A percentile compares a stretch with the other conserved stretches of the same genome.
Conservation (phyloP, 139 green algal genomes). For the Micromonas commoda region DNA sequence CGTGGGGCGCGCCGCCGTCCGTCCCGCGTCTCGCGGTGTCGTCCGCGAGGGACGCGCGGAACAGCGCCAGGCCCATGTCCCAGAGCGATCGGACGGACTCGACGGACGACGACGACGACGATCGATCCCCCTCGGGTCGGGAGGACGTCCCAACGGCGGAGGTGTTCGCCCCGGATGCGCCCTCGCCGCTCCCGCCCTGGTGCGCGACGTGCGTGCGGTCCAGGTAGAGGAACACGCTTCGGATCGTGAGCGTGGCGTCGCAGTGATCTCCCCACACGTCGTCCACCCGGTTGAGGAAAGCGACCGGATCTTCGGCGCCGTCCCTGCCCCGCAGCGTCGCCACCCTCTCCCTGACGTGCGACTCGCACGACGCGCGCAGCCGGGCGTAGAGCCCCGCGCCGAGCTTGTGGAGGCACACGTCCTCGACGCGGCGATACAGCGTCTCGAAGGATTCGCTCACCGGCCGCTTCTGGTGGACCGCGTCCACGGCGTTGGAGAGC, state of each 20-base stretch:
- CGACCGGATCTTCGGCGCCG: conserved; percentile 50
- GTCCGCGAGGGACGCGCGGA: conserved; percentile 49
- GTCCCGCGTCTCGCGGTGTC: background rate
- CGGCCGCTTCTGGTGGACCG: conserved; percentile 69
- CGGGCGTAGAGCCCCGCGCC: conserved; percentile 64
- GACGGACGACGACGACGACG: too few species aligned
- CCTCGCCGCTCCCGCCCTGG: conserved; percentile 33
- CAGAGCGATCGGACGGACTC: too few species aligned
- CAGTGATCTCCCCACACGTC: conserved; percentile 67
- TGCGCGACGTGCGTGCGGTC: conserved; percentile 63
- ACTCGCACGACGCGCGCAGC: conserved; percentile 65
- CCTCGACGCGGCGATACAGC: conserved; percentile 85
- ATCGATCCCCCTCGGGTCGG: too few species aligned
- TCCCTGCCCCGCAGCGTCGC: background rate
- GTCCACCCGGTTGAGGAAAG: conserved; percentile 68
- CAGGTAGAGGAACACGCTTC: conserved; percentile 93
- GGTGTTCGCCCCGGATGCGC: too few species aligned
- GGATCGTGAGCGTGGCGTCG: conserved; percentile 73
- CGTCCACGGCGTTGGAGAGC: conserved; percentile 67
- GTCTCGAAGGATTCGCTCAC: conserved; percentile 79
- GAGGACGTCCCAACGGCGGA: too few species aligned
- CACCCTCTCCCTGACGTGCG: conserved; percentile 42
- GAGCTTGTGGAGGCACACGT: conserved; percentile 90
- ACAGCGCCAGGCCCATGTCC: conserved; percentile 84
- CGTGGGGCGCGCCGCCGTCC: background rate